A percentile compares a stretch with the other conserved stretches of the same genome.
Evolutionary conservation across 768 basidiomycete genomes (phyloP).

Genomic region (Dendrothele bispora): DNA sequence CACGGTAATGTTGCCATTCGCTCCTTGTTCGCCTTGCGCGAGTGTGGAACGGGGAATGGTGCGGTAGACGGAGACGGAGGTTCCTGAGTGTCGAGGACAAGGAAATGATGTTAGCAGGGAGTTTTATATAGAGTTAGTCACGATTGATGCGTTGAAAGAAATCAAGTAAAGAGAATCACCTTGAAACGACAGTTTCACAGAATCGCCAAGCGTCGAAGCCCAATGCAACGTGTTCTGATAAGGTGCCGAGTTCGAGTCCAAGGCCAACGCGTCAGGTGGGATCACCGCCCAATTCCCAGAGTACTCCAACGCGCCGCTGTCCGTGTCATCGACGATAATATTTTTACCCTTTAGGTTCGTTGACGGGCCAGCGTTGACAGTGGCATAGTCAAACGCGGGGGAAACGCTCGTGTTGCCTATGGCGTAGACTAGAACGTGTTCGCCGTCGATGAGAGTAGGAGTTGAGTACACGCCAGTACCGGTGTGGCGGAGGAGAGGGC

Average conservation of each 20-base stretch:
- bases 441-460: conserved; percentile 30
- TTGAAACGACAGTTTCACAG: conserved; percentile 32
- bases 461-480: conserved; percentile 33
- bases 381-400: conserved; percentile 41
- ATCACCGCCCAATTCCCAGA: conserved; percentile 33
- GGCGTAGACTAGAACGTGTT: conserved; percentile 37
- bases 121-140: too few species aligned
- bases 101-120: not conserved
- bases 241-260: conserved; percentile 26
- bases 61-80: conserved; percentile 36
- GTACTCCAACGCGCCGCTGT: conserved; percentile 27
- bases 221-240: conserved; percentile 36
- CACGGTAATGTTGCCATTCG: conserved; percentile 30
- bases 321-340: conserved; percentile 38
- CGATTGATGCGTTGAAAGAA: not conserved
- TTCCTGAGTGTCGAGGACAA: conserved; percentile 25
- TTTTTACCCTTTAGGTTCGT: conserved; percentile 34
- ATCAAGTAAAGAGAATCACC: conserved; percentile 24
- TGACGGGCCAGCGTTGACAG: conserved; percentile 34
- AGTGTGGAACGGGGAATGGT: conserved; percentile 28
- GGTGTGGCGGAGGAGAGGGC: conserved; percentile 27
- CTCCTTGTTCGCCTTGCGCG: too few species aligned
- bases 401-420: conserved; percentile 19
- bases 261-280: conserved; percentile 14
- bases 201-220: conserved; percentile 34